phyloP scores from a whole-genome alignment of 306 rosid species.

The Malus domestica region DNA sequence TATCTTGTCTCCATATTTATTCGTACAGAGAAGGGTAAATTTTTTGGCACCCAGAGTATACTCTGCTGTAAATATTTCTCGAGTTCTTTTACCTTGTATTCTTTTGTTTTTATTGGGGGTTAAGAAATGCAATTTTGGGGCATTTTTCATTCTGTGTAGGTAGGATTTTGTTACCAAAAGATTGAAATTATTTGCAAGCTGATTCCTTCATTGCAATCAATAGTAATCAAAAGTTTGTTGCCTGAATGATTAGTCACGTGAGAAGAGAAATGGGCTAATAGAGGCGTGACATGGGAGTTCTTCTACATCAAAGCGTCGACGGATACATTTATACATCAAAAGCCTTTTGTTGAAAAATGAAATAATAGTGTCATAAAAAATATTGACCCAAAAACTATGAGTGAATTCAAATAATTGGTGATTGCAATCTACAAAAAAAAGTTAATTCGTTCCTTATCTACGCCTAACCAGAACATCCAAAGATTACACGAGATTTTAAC shows the following conservation, averaged over 20 bases:
- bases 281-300: no score
- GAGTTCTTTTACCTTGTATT: constrained; percentile 12
- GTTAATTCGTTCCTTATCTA: constrained; percentile 38
- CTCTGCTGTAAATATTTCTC: constrained; percentile 8
- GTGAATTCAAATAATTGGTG: constrained; percentile 29
- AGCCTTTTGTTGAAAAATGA: no score
- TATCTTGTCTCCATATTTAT: constrained; percentile 3
- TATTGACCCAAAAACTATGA: constrained; percentile 3
- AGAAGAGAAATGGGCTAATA: background rate
- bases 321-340: no score
- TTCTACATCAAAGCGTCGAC: no score
- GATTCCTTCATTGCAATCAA: background rate
- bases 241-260: background rate
- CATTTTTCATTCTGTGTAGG: background rate
- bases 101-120: background rate
- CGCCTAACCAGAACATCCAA: constrained; percentile 31
- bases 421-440: constrained; percentile 25
- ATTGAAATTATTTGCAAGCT: background rate
- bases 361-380: background rate
- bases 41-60: constrained; percentile 17
- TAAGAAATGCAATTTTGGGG: constrained; percentile 1
- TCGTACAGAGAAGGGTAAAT: constrained; percentile 15
- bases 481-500: constrained; percentile 11
- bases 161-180: background rate
- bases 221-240: no score